Evolutionary conservation across 2,329 filamentous ascomycete genomes (phyloP).

Genomic region (Diplodia intermedia): DNA sequence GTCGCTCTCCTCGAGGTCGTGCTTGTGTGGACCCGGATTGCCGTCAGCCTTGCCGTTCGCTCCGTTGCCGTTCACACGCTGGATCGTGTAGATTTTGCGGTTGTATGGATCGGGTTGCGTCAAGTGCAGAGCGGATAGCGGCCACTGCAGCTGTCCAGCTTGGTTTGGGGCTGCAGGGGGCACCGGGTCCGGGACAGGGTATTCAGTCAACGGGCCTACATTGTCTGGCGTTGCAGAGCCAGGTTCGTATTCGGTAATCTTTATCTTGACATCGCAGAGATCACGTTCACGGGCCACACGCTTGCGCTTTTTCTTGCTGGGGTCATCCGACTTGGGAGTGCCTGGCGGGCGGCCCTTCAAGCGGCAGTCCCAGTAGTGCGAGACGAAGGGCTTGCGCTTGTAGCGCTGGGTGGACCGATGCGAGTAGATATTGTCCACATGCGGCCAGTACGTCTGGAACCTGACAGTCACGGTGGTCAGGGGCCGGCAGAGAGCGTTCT

Average conservation of each 20-base stretch:
- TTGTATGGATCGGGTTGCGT: constrained; percentile 11
- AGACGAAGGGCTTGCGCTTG: constrained; percentile 82
- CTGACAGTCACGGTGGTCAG: constrained; percentile 49
- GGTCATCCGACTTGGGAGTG: constrained; percentile 79
- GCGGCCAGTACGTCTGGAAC: constrained; percentile 81
- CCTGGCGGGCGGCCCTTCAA: constrained; percentile 80
- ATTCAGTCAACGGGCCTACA: constrained; percentile 21
- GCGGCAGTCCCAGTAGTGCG: constrained; percentile 85
- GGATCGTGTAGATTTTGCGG: constrained; percentile 69
- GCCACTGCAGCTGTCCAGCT: constrained; percentile 19
- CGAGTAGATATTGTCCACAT: constrained; percentile 84
- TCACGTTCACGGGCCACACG: constrained; percentile 76
- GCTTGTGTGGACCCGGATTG: constrained; percentile 74
- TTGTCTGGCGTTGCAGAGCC: constrained; percentile 27
- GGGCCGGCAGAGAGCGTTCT: constrained; percentile 4
- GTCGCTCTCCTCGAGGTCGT: constrained; percentile 75
- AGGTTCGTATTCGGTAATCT: constrained; percentile 76
- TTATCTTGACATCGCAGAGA: constrained; percentile 87
- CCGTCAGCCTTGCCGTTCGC: constrained; percentile 75
- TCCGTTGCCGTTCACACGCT: constrained; percentile 78
- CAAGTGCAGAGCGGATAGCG: constrained; percentile 5
- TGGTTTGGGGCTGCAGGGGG: background rate
- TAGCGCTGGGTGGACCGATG: constrained; percentile 82
- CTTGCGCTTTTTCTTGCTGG: constrained; percentile 82
- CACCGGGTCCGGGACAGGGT: background rate